Evolutionary conservation across 1,284 basidiomycete species (phyloP).

Genomic region (Kalmanozyma brasiliensis): DNA sequence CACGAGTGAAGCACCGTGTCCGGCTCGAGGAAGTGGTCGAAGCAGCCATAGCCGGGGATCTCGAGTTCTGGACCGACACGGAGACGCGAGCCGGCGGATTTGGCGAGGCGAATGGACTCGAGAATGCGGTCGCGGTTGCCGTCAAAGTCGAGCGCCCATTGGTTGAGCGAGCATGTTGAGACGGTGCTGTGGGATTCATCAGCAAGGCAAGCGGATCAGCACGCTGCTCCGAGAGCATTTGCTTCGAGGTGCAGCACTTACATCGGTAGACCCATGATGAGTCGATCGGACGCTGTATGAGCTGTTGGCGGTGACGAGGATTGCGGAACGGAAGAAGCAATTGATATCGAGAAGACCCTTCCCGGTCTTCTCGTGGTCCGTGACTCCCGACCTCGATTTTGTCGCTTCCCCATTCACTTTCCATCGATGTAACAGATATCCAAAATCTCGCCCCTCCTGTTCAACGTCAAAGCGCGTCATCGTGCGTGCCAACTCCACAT

Average conservation of each 20-base stretch:
- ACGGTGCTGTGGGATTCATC: slow-evolving; percentile 44
- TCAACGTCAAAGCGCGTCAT: slow-evolving; percentile 15
- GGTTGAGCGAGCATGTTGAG: slow-evolving; percentile 82
- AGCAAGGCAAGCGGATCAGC: too few species aligned
- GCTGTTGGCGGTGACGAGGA: slow-evolving; percentile 1
- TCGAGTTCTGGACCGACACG: slow-evolving; percentile 99
- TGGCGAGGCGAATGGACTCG: slow-evolving; percentile 86
- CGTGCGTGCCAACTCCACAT: slow-evolving; percentile 31
- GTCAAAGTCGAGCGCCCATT: slow-evolving; percentile 95
- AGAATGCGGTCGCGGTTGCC: slow-evolving; percentile 85
- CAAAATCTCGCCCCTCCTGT: not conserved
- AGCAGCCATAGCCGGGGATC: slow-evolving; percentile 76
- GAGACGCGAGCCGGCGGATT: slow-evolving; percentile 85
- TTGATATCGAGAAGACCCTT: not conserved
- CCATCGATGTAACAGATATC: not conserved
- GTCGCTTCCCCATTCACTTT: too few species aligned
- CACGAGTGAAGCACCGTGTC: slow-evolving; percentile 65
- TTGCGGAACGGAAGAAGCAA: not conserved
- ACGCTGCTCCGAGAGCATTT: too few species aligned
- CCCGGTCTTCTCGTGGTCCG: too few species aligned
- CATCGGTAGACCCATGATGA: slow-evolving; percentile 45
- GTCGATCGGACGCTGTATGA: not conserved
- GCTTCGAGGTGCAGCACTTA: slow-evolving; percentile 5
- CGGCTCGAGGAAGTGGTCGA: slow-evolving; percentile 63
- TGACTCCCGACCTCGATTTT: too few species aligned